Evolutionary conservation across 345 rosid species (phyloP).

Genomic region (Pistacia vera): DNA sequence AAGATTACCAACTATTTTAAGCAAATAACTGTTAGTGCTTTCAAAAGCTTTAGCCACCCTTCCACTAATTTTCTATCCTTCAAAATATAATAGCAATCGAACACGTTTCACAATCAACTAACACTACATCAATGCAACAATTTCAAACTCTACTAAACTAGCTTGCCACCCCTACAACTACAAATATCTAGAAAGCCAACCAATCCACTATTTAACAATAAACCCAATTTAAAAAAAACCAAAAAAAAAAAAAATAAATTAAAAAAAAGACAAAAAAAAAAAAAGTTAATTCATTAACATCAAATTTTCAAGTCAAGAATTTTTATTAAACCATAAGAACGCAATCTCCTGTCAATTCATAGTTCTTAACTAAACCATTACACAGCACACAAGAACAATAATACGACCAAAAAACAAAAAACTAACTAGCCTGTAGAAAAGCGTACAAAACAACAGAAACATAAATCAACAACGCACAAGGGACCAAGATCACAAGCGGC

Average conservation of each 20-base stretch:
- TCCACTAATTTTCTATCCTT: slow-evolving; percentile 25
- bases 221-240: neutral
- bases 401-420: neutral
- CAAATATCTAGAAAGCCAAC: too few species aligned
- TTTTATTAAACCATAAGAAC: neutral
- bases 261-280: too few species aligned
- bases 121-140: too few species aligned
- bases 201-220: too few species aligned
- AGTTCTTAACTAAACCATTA: neutral
- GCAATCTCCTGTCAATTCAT: neutral
- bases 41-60: slow-evolving; percentile 28
- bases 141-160: too few species aligned
- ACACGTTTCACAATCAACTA: slow-evolving; percentile 29
- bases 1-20: slow-evolving; percentile 29
- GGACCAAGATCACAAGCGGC: slow-evolving; percentile 75
- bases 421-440: slow-evolving; percentile 40
- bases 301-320: too few species aligned
- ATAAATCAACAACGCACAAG: slow-evolving; percentile 56
- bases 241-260: too few species aligned
- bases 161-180: too few species aligned
- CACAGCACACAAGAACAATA: neutral
- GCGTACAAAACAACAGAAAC: slow-evolving; percentile 61
- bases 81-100: slow-evolving; percentile 14
- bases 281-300: too few species aligned
- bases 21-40: slow-evolving; percentile 32